Conservation (phyloP, 176 grass and related monocot genomes). For the Cocos nucifera region DNA sequence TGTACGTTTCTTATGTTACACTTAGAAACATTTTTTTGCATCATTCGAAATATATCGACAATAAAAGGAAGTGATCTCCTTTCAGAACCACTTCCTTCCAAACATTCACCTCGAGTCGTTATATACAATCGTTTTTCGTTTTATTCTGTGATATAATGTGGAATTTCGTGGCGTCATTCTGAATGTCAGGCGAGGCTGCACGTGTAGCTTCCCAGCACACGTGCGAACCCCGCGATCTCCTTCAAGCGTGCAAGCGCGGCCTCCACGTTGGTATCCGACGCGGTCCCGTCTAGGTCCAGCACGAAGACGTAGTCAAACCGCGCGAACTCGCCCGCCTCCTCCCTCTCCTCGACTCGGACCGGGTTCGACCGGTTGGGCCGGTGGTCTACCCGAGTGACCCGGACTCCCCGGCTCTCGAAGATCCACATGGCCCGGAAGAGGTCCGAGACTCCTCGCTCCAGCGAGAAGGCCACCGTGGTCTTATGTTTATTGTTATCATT, state of each 20-base stretch:
- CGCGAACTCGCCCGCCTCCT: not conserved
- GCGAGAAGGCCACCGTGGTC: slow-evolving; percentile 26
- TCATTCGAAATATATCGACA: too few relatives aligned
- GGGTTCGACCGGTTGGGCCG: slow-evolving; percentile 24
- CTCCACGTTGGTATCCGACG: slow-evolving; percentile 1
- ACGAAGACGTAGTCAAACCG: slow-evolving; percentile 17
- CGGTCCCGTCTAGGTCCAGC: slow-evolving; percentile 1
- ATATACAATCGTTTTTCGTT: too few relatives aligned
- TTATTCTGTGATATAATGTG: too few relatives aligned
- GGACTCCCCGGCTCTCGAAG: slow-evolving; percentile 26
- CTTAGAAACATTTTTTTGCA: too few relatives aligned
- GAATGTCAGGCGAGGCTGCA: not conserved
- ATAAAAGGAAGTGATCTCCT: too few relatives aligned
- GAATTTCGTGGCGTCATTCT: too few relatives aligned
- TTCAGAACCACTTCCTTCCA: too few relatives aligned
- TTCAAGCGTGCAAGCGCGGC: not conserved
- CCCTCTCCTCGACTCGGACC: slow-evolving; percentile 5
- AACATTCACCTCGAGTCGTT: too few relatives aligned
- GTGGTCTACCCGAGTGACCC: slow-evolving; percentile 27
- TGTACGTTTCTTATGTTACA: too few relatives aligned
- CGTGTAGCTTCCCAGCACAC: slow-evolving; percentile 7
- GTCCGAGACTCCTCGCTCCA: slow-evolving; percentile 15
- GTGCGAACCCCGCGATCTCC: not conserved
- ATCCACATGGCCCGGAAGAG: slow-evolving; percentile 24
- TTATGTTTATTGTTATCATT: not conserved